Evolutionary conservation across 768 basidiomycete species (phyloP), one percentile per base, ranked within the genome.

Genomic region (Candolleomyces eurysporus): DNA sequence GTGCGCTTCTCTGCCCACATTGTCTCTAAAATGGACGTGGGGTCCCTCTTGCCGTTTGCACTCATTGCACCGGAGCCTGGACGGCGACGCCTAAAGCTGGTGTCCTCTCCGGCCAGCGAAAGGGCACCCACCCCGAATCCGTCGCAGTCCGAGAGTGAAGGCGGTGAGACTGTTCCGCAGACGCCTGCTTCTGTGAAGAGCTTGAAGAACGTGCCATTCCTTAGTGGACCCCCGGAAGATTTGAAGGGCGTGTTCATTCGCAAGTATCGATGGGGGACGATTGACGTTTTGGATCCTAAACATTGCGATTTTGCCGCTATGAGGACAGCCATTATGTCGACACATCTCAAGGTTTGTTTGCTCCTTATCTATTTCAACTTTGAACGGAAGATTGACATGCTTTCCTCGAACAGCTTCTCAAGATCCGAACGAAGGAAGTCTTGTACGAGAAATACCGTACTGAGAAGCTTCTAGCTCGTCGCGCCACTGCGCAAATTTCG

Each of bases 401-500:
- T 39, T 51, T 9, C 6, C 4, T 30, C 14, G 50, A 30, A 22
- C 70, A 94, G 92, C 80, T 90, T 68, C 80, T 96, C 62, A 94
- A 92, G 76, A 84, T 79, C 49, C 87, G 86, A 61, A 96, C 94
- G 36, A 88, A 88, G 67, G 92, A 96, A 72, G 91, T 94, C 60
- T 75, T 96, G 74, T 98, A 98, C 72, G 96, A 98, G 79, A 89
- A 88, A 67, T 98, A 89, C 74, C 82, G 96, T 69, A 95, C 92
- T 1, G 93, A 94, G 78, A 94, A 94, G 75, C 83, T 95, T 59
- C 84, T 95, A 19, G 92, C 91, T 49, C 84, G 91, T 65, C 89
- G 93, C 64, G 92, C 90, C 21, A 94, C 92, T 21, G 82, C 83
- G 66, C 83, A 86, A 64, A 92, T 94, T 66, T 85, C 87, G 57